Evolutionary conservation across 345 rosid species (phyloP).

Genomic region (Linum usitatissimum): DNA sequence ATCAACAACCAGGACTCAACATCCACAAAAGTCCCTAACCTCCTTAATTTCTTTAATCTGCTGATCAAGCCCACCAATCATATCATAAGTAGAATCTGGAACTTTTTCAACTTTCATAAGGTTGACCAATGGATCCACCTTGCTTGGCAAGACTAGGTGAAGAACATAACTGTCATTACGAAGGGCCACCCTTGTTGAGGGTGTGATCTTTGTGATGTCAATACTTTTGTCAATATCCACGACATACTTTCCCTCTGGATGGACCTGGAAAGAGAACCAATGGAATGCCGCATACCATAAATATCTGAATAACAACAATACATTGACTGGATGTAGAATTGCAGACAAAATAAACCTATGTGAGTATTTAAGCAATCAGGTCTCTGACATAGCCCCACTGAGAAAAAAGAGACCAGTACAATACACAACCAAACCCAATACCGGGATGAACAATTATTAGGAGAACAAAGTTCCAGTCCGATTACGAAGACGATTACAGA

Average conservation of each 20-base stretch:
- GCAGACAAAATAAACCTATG: neutral
- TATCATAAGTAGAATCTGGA: constrained; percentile 95
- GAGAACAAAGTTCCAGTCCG: neutral
- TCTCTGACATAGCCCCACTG: neutral
- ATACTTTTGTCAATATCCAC: constrained; percentile 91
- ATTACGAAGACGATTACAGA: neutral
- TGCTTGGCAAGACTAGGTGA: constrained; percentile 81
- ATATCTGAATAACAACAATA: neutral
- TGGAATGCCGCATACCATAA: neutral
- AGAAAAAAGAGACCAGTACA: neutral
- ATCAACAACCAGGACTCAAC: neutral
- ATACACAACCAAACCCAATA: neutral
- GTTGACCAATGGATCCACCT: constrained; percentile 94
- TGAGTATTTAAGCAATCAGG: neutral
- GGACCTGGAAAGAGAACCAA: constrained; percentile 47
- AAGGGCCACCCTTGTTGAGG: constrained; percentile 94
- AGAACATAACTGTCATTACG: constrained; percentile 98
- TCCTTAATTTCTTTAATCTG: constrained; percentile 97
- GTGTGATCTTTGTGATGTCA: constrained; percentile 84
- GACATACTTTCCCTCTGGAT: constrained; percentile 98
- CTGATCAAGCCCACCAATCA: constrained; percentile 98
- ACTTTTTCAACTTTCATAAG: constrained; percentile 99
- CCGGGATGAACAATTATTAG: neutral
- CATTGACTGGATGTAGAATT: neutral
- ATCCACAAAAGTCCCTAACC: constrained; percentile 26